Conservation (phyloP, 441 rosid species). For the Erysimum cheiri region DNA sequence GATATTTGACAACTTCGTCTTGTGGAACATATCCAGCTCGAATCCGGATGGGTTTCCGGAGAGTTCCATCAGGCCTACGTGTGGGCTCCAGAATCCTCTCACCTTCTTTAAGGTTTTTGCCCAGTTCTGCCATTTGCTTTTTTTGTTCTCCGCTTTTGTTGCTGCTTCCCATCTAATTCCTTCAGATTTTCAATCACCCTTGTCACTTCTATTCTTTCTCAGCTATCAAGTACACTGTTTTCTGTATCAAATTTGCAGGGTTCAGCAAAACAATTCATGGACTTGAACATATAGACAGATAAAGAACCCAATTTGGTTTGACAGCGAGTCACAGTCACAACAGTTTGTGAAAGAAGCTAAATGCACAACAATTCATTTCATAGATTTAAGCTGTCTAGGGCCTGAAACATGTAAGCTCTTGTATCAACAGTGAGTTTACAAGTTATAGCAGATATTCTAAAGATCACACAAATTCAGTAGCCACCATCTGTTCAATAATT, state of each 20-base stretch:
- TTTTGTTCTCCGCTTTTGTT: conserved; percentile 55
- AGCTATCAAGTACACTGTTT: conserved; percentile 21
- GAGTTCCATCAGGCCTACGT: conserved; percentile 86
- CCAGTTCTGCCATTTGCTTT: conserved; percentile 68
- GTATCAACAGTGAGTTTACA: not conserved
- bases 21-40: conserved; percentile 86
- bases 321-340: conserved; percentile 15
- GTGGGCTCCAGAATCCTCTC: conserved; percentile 87
- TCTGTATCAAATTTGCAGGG: not conserved
- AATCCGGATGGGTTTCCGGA: conserved; percentile 83
- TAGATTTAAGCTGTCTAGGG: not conserved
- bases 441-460: not conserved
- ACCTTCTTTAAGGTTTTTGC: conserved; percentile 95
- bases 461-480: not conserved
- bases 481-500: not conserved
- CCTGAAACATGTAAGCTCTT: not conserved
- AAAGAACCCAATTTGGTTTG: not conserved
- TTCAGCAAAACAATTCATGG: not conserved
- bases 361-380: not conserved
- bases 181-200: conserved; percentile 10
- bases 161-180: conserved; percentile 56
- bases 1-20: conserved; percentile 91
- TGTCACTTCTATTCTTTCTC: conserved; percentile 6
- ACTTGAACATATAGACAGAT: not conserved
- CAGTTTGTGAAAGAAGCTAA: conserved; percentile 20